A percentile compares a stretch with the other conserved stretches of the same genome.
Evolutionary conservation across 2,329 filamentous ascomycete genomes (phyloP).

Genomic region (Penicillium capsulatum): DNA sequence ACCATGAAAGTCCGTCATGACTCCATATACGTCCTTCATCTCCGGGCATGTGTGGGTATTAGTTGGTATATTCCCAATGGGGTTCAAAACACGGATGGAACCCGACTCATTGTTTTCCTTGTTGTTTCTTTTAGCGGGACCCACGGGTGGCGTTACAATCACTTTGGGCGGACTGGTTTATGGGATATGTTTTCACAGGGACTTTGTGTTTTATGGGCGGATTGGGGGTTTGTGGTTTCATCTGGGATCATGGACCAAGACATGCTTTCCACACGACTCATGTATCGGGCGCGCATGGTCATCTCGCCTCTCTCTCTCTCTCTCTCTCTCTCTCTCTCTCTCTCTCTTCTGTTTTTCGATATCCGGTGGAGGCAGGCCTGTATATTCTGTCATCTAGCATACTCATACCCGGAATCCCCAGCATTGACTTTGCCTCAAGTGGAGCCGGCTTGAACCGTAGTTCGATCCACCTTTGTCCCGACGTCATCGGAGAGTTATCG

Average conservation of each 20-base stretch:
- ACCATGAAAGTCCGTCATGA: background rate
- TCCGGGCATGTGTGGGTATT: background rate
- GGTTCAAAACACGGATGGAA: conserved; percentile 3
- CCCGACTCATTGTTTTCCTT: conserved; percentile 12
- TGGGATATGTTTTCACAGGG: conserved; percentile 6
- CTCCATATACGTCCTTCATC: conserved; percentile 1
- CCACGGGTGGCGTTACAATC: conserved; percentile 20
- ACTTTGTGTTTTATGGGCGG: conserved; percentile 3
- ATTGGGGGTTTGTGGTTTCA: conserved; percentile 5
- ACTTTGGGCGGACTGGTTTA: conserved; percentile 8
- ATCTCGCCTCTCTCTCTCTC: conserved; percentile 8
- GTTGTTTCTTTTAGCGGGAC: conserved; percentile 19
- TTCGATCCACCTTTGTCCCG: background rate
- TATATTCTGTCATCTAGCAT: conserved; percentile 20
- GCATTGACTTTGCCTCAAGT: conserved; percentile 9
- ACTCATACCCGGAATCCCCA: conserved; percentile 4
- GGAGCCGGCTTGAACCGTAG: conserved; percentile 3
- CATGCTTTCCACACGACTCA: conserved; percentile 11
- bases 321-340: conserved; percentile 6
- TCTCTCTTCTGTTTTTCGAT: conserved; percentile 5
- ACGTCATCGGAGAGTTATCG: background rate
- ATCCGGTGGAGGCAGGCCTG: conserved; percentile 14
- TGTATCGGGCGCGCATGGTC: conserved; percentile 10
- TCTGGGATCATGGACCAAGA: background rate
- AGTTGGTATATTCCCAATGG: background rate